Evolutionary conservation across 352 stramenopile genomes (phyloP), one percentile per base, ranked within the genome.

Genomic region (Phytophthora litchii): DNA sequence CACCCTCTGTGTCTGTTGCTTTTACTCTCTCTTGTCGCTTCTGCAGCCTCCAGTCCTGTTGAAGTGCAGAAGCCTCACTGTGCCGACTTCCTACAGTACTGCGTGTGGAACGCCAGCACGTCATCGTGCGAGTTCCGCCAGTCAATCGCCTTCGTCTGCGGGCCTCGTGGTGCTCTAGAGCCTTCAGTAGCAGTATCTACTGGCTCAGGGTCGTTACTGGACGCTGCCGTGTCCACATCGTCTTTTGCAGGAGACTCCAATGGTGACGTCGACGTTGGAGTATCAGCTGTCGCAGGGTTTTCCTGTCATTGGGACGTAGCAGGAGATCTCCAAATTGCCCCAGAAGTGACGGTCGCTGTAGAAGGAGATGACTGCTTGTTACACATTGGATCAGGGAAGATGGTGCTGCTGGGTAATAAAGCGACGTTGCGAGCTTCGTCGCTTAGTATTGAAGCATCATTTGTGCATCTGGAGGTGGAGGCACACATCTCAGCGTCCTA

Each of bases 251-350:
- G 40, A 7, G 53, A 57, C 31, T 21, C 27, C 6, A 23, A 53
- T 17, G 44, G 17, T 16, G 17, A 41, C n/a, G n/a, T n/a, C 3
- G 60, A 45, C 2, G 45, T 12, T 11, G 43, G 31, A 3, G 38
- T 43, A 14, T 42, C 48, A 17, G 52, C 57, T 29, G 54, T 76
- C 1, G 31, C 44, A n/a, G 74, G 64, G 3, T 80, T 64, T 23
- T 59, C 64, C 3, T 91, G 82, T n/a, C 72, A 65, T 29, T 89
- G 78, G 79, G 80, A 88, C 51, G 55, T 91, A 42, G 67, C 79
- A 4, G 82, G 82, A 21, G 67, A 85, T 48, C 61, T 91, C 4
- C 47, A 68, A 4, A n/a, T 91, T 4, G 72, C 56, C 11, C 64
- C 65, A 10, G 34, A 49, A 23, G 74, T 88, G 16, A 27, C 31